These are phyloP conservation scores for Candida nemodendra DNA, from an alignment of 805 yeast species.

Conservation along the genomic window DNA sequence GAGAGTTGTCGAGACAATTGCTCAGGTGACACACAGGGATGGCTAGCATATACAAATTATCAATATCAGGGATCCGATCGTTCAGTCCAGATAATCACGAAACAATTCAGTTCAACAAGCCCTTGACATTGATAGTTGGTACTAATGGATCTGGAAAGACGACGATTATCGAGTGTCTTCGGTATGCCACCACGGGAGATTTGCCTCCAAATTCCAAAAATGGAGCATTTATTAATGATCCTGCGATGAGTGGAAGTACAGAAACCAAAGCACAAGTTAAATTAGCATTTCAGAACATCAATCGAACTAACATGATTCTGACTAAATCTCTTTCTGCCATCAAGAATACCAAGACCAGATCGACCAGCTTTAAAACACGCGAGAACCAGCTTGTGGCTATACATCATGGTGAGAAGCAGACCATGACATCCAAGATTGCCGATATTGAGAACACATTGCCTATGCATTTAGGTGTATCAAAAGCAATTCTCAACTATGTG, in stretches of 20 bases:
- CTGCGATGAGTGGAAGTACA: conserved; percentile 70
- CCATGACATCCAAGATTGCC: conserved; percentile 76
- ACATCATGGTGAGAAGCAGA: conserved; percentile 63
- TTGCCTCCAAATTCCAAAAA: conserved; percentile 94
- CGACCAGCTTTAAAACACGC: conserved; percentile 76
- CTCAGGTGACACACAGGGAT: too few relatives aligned
- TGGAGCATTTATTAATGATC: conserved; percentile 95
- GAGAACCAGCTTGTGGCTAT: conserved; percentile 83
- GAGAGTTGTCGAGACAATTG: too few relatives aligned
- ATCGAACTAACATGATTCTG: conserved; percentile 75
- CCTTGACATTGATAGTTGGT: conserved; percentile 92
- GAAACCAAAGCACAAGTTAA: conserved; percentile 89
- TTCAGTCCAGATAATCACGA: conserved; percentile 84
- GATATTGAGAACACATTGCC: conserved; percentile 86
- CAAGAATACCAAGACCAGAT: conserved; percentile 49
- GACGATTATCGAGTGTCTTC: conserved; percentile 89
- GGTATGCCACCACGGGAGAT: conserved; percentile 94
- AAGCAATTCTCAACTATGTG: conserved; percentile 85
- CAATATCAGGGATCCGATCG: conserved; percentile 87
- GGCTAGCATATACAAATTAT: conserved; percentile 55
- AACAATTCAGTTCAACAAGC: conserved; percentile 84
- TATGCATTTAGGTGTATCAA: conserved; percentile 79
- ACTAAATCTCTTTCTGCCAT: conserved; percentile 81
- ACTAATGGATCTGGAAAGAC: conserved; percentile 97
- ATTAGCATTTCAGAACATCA: conserved; percentile 73